phyloP scores from a whole-genome alignment of 208 protist species.

The Crithidia fasciculata region DNA sequence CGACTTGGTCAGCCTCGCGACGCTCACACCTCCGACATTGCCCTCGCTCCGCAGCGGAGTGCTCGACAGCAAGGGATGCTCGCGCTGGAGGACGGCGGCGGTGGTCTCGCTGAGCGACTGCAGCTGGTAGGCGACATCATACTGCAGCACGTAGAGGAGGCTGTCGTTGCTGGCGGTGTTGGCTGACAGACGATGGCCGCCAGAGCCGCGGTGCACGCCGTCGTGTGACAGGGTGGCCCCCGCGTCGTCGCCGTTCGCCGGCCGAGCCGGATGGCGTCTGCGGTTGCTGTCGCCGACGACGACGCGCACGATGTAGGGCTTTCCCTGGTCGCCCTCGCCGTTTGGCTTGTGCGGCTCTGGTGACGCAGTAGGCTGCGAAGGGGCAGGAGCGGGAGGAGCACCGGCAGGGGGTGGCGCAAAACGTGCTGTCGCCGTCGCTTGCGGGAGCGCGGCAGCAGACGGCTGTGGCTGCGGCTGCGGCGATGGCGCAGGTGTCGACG shows the following conservation, averaged over 20 bases:
- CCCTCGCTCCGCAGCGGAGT: constrained; percentile 29
- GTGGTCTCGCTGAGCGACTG: constrained; percentile 75
- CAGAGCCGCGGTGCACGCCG: neutral
- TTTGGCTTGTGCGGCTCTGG: neutral
- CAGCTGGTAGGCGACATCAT: constrained; percentile 87
- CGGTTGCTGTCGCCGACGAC: constrained; percentile 55
- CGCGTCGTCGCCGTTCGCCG: neutral
- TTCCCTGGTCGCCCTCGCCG: constrained; percentile 27
- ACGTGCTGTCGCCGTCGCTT: neutral
- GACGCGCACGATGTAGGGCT: constrained; percentile 88
- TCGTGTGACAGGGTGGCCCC: neutral
- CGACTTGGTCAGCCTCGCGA: constrained; percentile 32
- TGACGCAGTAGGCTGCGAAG: neutral
- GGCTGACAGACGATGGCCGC: neutral
- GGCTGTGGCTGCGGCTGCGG: neutral
- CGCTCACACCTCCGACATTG: constrained; percentile 33
- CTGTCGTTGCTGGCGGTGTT: constrained; percentile 50
- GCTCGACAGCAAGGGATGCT: constrained; percentile 54
- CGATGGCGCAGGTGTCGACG: too few species aligned
- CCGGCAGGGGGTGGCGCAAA: neutral
- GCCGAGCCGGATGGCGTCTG: neutral
- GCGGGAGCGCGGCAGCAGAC: neutral
- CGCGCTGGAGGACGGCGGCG: constrained; percentile 64
- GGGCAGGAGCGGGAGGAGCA: neutral
- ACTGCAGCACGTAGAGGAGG: constrained; percentile 76